A percentile compares a stretch with the other conserved stretches of the same genome.
phyloP scores from a whole-genome alignment of 108 stramenopile genomes.

The Conticribra weissflogii region DNA sequence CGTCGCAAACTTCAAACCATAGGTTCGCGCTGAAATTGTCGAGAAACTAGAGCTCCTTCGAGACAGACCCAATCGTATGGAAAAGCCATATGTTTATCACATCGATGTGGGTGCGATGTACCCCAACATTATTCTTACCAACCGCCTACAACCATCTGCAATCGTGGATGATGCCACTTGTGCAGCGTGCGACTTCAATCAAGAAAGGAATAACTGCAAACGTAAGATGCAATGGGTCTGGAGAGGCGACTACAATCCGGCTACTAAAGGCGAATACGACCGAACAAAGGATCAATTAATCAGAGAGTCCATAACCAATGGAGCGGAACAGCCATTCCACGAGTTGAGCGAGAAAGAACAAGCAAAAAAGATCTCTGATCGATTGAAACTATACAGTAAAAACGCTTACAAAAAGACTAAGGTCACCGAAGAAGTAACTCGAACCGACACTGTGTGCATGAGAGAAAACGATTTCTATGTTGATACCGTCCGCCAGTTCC shows the following conservation, averaged over 20 bases:
- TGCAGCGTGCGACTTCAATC: constrained; percentile 98
- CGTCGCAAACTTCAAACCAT: not conserved
- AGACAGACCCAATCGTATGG: constrained; percentile 90
- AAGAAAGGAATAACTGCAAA: constrained; percentile 93
- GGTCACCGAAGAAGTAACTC: constrained; percentile 91
- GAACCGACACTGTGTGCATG: constrained; percentile 96
- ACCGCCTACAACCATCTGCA: constrained; percentile 97
- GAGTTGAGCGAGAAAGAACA: constrained; percentile 86
- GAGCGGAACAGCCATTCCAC: constrained; percentile 69
- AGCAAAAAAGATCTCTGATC: constrained; percentile 72
- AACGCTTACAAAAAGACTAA: constrained; percentile 97
- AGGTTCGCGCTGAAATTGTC: constrained; percentile 80
- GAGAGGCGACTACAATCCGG: constrained; percentile 96
- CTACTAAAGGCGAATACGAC: constrained; percentile 86
- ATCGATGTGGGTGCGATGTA: constrained; percentile 99
- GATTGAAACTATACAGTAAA: constrained; percentile 93
- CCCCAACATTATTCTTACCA: constrained; percentile 99
- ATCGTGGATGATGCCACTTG: constrained; percentile 96
- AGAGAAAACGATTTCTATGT: constrained; percentile 99
- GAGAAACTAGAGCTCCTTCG: constrained; percentile 93
- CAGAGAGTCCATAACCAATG: constrained; percentile 75
- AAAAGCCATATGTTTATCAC: constrained; percentile 96
- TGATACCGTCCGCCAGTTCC: constrained; percentile 97
- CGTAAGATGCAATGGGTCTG: constrained; percentile 98
- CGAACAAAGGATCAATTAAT: constrained; percentile 89